These are phyloP conservation scores for Piloderma croceum DNA, from an alignment of 768 basidiomycete species.

Conservation along the genomic window DNA sequence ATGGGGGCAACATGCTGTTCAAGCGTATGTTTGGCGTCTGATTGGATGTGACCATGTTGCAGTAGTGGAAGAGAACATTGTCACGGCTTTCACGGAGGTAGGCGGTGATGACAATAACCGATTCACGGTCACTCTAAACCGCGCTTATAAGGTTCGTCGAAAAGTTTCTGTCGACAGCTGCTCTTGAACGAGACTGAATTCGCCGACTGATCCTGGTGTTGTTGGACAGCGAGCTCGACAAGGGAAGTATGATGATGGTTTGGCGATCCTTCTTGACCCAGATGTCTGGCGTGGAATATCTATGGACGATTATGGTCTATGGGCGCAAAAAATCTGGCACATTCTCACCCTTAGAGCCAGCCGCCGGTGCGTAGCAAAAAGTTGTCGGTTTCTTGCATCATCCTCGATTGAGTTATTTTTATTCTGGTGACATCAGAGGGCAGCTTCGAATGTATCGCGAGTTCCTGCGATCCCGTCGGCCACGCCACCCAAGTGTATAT, in stretches of 20 bases:
- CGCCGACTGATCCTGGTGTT: conserved; percentile 2
- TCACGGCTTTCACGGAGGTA: conserved; percentile 57
- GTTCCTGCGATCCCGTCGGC: conserved; percentile 54
- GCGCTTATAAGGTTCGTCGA: conserved; percentile 53
- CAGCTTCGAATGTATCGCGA: conserved; percentile 64
- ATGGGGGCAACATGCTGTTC: conserved; percentile 69
- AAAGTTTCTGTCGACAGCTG: conserved; percentile 6
- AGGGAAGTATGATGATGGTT: conserved; percentile 57
- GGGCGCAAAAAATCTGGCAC: conserved; percentile 78
- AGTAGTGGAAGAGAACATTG: conserved; percentile 60
- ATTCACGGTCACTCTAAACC: conserved; percentile 56
- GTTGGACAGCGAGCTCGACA: conserved; percentile 56
- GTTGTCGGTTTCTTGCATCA: too few species aligned
- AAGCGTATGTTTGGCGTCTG: conserved; percentile 63
- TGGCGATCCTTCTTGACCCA: conserved; percentile 61
- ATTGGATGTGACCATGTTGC: conserved; percentile 66
- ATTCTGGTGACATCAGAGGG: conserved; percentile 49
- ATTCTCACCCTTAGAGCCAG: conserved; percentile 62
- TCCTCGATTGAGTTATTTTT: too few species aligned
- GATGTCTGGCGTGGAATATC: conserved; percentile 64
- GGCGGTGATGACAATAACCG: conserved; percentile 58
- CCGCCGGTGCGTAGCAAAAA: conserved; percentile 60
- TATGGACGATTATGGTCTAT: conserved; percentile 59
- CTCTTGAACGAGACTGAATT: conserved; percentile 3
- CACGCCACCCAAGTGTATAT: conserved; percentile 49